Conservation (phyloP, 2,329 filamentous ascomycete species). For the Fusarium bactridioides region DNA sequence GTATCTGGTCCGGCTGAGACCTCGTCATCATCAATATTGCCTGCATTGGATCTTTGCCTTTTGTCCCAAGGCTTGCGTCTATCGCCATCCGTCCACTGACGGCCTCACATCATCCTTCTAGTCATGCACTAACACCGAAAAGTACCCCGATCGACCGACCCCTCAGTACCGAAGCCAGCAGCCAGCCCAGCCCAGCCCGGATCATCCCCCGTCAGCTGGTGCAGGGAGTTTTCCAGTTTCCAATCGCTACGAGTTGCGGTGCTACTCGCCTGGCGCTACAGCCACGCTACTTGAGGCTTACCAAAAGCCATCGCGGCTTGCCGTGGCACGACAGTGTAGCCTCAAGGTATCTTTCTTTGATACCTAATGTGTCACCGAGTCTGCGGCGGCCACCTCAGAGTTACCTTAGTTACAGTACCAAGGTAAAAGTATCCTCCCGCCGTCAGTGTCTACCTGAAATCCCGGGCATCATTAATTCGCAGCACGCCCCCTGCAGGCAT, state of each 20-base stretch:
- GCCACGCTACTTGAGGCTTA: conserved; percentile 10
- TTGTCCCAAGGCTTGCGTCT: conserved; percentile 30
- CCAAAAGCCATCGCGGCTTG: background rate
- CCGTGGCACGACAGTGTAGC: background rate
- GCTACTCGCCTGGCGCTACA: conserved; percentile 2
- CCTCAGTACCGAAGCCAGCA: conserved; percentile 37
- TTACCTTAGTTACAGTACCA: background rate
- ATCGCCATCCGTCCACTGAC: conserved; percentile 27
- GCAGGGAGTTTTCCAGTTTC: conserved; percentile 26
- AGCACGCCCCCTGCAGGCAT: conserved; percentile 7
- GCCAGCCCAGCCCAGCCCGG: conserved; percentile 32
- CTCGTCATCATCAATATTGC: conserved; percentile 29
- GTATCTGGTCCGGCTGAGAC: background rate
- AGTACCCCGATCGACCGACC: conserved; percentile 35
- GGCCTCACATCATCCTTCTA: conserved; percentile 21
- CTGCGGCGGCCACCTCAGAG: background rate
- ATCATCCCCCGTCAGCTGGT: conserved; percentile 37
- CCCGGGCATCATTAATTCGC: conserved; percentile 9
- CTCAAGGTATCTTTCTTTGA: conserved; percentile 2
- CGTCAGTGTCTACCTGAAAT: conserved; percentile 11
- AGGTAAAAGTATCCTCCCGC: background rate
- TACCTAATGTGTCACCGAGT: conserved; percentile 7
- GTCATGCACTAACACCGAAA: conserved; percentile 28
- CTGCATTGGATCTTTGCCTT: conserved; percentile 20
- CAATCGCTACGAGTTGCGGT: conserved; percentile 12